phyloP scores from a whole-genome alignment of 2,329 filamentous ascomycete genomes.

The Penicillium freii region DNA sequence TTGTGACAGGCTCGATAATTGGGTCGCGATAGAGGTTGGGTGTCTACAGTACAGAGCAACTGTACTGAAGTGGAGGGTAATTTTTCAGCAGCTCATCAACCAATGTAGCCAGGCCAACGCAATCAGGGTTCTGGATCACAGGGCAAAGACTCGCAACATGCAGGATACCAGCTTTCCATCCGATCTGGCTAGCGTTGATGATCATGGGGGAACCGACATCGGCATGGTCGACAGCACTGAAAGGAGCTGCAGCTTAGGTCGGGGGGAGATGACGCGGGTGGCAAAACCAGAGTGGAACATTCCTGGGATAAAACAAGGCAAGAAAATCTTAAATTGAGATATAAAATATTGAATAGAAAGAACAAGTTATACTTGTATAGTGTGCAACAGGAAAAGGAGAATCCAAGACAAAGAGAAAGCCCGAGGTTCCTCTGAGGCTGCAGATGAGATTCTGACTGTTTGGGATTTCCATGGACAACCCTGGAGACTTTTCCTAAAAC shows the following conservation, averaged over 20 bases:
- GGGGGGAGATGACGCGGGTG: conserved; percentile 23
- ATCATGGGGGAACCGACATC: conserved; percentile 7
- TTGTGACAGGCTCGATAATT: neutral
- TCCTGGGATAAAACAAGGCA: neutral
- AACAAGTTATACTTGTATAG: neutral
- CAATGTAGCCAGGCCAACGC: conserved; percentile 2
- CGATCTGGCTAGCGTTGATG: conserved; percentile 8
- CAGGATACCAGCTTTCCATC: conserved; percentile 4
- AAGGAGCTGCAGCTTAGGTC: conserved; percentile 13
- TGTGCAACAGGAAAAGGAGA: neutral
- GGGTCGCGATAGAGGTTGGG: neutral
- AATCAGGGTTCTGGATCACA: neutral
- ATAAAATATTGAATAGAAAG: neutral
- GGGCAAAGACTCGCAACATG: neutral
- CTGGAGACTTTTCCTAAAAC: neutral
- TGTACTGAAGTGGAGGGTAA: neutral
- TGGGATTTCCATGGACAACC: neutral
- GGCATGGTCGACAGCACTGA: conserved; percentile 15
- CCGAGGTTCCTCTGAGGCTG: neutral
- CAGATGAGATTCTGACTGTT: neutral
- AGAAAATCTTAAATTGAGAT: neutral
- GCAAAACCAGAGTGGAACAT: conserved; percentile 20
- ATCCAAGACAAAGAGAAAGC: neutral
- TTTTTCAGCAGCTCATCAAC: conserved; percentile 4
- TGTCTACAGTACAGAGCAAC: neutral